Evolutionary conservation across 2,329 filamentous ascomycete species (phyloP).

Genomic region (Scytalidium sp.): DNA sequence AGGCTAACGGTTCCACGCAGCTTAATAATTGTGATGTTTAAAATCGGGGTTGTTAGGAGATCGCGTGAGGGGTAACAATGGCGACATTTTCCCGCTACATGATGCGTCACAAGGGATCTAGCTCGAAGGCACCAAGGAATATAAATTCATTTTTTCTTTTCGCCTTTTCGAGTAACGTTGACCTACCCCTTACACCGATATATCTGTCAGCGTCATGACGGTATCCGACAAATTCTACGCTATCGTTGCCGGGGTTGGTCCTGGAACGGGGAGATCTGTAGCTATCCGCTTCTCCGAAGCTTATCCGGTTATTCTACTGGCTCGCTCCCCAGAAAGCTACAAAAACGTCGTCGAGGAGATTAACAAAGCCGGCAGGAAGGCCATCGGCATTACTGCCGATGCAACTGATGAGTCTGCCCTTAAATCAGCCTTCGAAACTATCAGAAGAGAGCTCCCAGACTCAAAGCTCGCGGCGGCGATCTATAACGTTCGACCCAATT

Average conservation of each 20-base stretch:
- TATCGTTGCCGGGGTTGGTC: slow-evolving; percentile 65
- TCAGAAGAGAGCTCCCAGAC: slow-evolving; percentile 47
- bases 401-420: slow-evolving; percentile 49
- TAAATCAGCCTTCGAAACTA: slow-evolving; percentile 54
- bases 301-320: slow-evolving; percentile 70
- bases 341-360: slow-evolving; percentile 63
- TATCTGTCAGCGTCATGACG: not conserved
- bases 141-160: not conserved
- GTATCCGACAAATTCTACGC: slow-evolving; percentile 50
- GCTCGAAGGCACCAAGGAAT: not conserved
- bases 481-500: slow-evolving; percentile 57
- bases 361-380: slow-evolving; percentile 59
- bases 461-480: slow-evolving; percentile 58
- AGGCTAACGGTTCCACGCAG: too few species aligned
- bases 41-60: too few species aligned
- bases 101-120: not conserved
- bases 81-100: not conserved
- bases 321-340: slow-evolving; percentile 62
- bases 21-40: too few species aligned
- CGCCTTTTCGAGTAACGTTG: not conserved
- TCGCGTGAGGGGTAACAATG: not conserved
- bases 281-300: slow-evolving; percentile 56
- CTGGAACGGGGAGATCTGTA: slow-evolving; percentile 52
- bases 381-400: slow-evolving; percentile 67
- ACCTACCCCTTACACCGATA: not conserved